These are phyloP conservation scores for Vanderwaltozyma tropicalis DNA, from an alignment of 805 yeast species.

Conservation along the genomic window DNA sequence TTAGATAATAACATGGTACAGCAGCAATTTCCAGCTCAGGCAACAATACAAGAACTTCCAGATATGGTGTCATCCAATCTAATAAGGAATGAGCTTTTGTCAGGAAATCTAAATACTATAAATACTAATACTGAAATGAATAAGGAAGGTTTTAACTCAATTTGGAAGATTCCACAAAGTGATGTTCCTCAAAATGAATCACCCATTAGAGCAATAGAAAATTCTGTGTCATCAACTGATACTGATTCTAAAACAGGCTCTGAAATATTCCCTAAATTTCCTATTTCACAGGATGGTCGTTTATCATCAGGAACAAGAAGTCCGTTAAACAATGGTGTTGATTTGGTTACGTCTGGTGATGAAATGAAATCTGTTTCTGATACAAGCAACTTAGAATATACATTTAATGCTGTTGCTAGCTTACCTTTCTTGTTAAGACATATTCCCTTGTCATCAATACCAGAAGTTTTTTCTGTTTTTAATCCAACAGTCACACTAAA, in stretches of 20 bases:
- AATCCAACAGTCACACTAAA: slow-evolving; percentile 15
- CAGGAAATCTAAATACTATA: slow-evolving; percentile 2
- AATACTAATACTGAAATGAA: slow-evolving; percentile 6
- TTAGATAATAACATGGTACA: slow-evolving; percentile 13
- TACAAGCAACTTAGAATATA: slow-evolving; percentile 1
- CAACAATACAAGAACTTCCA: slow-evolving; percentile 7
- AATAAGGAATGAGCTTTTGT: slow-evolving; percentile 6
- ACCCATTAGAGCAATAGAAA: slow-evolving; percentile 11
- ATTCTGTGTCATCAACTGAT: not conserved
- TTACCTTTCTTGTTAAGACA: slow-evolving; percentile 58
- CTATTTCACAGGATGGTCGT: not conserved
- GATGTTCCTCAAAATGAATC: slow-evolving; percentile 14
- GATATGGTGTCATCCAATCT: slow-evolving; percentile 11
- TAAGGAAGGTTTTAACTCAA: slow-evolving; percentile 17
- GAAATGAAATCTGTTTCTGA: not conserved
- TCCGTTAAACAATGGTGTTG: not conserved
- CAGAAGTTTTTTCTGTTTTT: slow-evolving; percentile 34
- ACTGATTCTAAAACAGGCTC: not conserved
- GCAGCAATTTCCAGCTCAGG: slow-evolving; percentile 9
- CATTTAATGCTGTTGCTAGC: slow-evolving; percentile 5
- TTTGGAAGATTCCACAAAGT: slow-evolving; percentile 19
- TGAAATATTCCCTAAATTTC: not conserved
- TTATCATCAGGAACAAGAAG: not conserved
- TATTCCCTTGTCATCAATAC: slow-evolving; percentile 53
- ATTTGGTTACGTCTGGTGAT: not conserved